Percentiles rank a stretch among this genome's conserved stretches.
Conservation (phyloP, 345 rosid species). For the Gossypium ekmanianum region DNA sequence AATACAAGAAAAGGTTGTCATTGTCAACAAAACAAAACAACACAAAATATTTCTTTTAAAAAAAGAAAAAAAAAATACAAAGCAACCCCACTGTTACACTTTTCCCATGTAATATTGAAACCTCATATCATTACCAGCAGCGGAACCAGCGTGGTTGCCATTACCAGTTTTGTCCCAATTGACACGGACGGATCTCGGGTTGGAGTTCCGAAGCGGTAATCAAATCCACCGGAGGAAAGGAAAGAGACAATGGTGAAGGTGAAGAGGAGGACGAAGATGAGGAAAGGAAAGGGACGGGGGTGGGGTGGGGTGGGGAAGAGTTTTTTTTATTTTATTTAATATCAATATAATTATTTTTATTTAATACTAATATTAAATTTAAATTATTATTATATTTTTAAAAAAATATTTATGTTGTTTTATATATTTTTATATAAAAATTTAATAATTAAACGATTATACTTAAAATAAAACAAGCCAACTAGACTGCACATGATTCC, state of each 20-base stretch:
- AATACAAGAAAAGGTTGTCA: background rate
- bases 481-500: too few species aligned
- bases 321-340: too few species aligned
- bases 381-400: too few species aligned
- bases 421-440: too few species aligned
- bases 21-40: background rate
- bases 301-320: too few species aligned
- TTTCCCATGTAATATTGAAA: too few species aligned
- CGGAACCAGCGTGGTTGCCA: constrained; percentile 8
- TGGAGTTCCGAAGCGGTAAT: constrained; percentile 21
- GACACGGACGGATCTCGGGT: constrained; percentile 56
- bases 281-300: constrained; percentile 9
- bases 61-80: background rate
- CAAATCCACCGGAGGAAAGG: constrained; percentile 23
- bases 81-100: background rate
- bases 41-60: background rate
- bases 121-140: constrained; percentile 17
- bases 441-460: too few species aligned
- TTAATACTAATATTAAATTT: too few species aligned
- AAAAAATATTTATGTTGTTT: too few species aligned
- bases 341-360: too few species aligned
- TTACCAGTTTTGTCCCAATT: constrained; percentile 47
- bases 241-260: constrained; percentile 46
- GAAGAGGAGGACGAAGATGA: constrained; percentile 48
- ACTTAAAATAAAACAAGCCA: too few species aligned